Conservation (phyloP, 345 rosid species). For the Erucastrum elatum region DNA sequence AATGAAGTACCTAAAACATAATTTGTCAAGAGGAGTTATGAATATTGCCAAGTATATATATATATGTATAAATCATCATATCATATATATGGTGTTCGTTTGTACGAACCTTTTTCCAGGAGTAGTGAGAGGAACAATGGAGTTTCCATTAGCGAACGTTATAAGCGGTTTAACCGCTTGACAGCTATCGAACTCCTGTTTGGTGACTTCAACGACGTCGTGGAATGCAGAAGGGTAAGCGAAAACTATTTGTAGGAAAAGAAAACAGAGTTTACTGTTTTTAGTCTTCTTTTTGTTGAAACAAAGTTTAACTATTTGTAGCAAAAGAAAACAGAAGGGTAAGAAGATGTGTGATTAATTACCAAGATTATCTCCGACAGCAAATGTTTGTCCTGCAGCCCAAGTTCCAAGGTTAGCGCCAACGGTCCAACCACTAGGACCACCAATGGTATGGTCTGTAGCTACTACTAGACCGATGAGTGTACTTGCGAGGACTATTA, state of each 20-base stretch:
- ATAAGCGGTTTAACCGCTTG: constrained; percentile 46
- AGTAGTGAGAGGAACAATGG: constrained; percentile 54
- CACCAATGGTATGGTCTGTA: constrained; percentile 61
- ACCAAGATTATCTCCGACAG: constrained; percentile 69
- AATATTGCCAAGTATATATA: neutral
- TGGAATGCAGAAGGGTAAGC: constrained; percentile 46
- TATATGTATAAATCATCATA: neutral
- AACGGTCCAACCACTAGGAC: constrained; percentile 65
- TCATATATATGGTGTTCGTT: neutral
- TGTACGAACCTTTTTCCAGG: constrained; percentile 52
- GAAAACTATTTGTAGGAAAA: constrained; percentile 51
- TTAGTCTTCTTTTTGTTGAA: constrained; percentile 11
- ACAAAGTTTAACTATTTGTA: neutral
- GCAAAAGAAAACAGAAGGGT: too few relatives aligned
- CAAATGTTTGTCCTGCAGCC: constrained; percentile 54
- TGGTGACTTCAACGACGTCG: constrained; percentile 58
- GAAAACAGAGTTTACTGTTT: constrained; percentile 9
- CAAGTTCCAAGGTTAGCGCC: constrained; percentile 52
- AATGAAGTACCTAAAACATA: constrained; percentile 59
- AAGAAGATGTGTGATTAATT: constrained; percentile 12
- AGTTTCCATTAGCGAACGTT: constrained; percentile 51
- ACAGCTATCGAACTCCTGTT: constrained; percentile 62
- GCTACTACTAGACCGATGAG: constrained; percentile 54
- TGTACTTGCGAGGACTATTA: constrained; percentile 40
- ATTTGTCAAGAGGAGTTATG: neutral